Evolutionary conservation across 2,329 filamentous ascomycete genomes (phyloP).

Genomic region (Fusarium pseudograminearum): DNA sequence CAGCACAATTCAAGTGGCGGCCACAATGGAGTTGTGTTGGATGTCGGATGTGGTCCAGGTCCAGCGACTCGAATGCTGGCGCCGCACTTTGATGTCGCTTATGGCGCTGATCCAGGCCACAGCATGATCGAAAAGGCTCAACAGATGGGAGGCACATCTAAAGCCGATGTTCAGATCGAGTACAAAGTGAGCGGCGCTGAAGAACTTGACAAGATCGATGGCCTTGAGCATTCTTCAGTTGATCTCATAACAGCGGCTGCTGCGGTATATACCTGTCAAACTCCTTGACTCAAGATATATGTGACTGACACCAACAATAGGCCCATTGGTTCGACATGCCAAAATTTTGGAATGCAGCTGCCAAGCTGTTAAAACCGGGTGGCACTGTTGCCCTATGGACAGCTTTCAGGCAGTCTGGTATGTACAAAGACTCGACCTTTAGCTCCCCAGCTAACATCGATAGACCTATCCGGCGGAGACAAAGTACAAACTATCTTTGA

Average conservation of each 20-base stretch:
- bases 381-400: conserved; percentile 22
- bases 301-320: accelerated
- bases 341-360: conserved; percentile 11
- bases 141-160: neutral
- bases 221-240: neutral
- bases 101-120: conserved; percentile 10
- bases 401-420: neutral
- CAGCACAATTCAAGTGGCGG: conserved; percentile 2
- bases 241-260: conserved; percentile 20
- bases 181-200: neutral
- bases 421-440: accelerated
- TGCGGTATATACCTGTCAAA: neutral
- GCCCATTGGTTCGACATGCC: conserved; percentile 30
- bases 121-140: conserved; percentile 2
- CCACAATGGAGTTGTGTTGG: neutral
- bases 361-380: conserved; percentile 1
- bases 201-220: neutral
- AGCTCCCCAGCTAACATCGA: accelerated
- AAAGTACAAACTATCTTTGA: neutral
- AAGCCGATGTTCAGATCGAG: accelerated
- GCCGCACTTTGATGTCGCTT: neutral
- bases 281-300: too few species aligned
- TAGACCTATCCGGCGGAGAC: accelerated
- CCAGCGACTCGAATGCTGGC: conserved; percentile 4
- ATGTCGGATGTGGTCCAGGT: conserved; percentile 15